Percentiles rank a stretch among this genome's conserved stretches.
Evolutionary conservation across 352 stramenopile species (phyloP).

Genomic region (Globisporangium nagaii): DNA sequence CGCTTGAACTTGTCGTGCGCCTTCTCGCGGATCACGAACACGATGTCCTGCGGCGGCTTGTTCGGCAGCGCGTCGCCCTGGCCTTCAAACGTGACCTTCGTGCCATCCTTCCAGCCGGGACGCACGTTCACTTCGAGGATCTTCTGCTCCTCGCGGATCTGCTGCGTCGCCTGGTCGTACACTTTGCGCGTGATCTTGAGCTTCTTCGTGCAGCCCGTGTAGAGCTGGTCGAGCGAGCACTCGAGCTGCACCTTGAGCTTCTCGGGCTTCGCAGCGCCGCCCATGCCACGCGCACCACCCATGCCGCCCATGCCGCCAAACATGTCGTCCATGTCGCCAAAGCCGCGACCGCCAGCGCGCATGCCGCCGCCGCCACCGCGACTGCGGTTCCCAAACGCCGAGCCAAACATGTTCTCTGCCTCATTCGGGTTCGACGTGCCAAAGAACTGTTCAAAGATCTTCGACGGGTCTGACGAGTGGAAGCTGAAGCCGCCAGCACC

Average conservation of each 20-base stretch:
- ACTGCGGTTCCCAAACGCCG: conserved; percentile 12
- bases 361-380: neutral
- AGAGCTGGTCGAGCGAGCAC: conserved; percentile 88
- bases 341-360: conserved; percentile 9
- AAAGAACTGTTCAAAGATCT: conserved; percentile 91
- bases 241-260: conserved; percentile 86
- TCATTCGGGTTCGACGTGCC: conserved; percentile 78
- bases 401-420: conserved; percentile 53
- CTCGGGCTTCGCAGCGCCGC: conserved; percentile 31
- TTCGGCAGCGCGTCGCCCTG: conserved; percentile 87
- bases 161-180: conserved; percentile 58
- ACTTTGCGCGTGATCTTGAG: conserved; percentile 95
- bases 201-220: conserved; percentile 81
- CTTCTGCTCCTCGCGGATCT: conserved; percentile 93
- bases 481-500: conserved; percentile 50
- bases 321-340: conserved; percentile 32
- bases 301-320: conserved; percentile 32
- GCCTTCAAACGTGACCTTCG: conserved; percentile 95
- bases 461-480: conserved; percentile 73
- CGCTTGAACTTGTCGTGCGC: conserved; percentile 90
- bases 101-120: conserved; percentile 96
- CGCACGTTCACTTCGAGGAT: conserved; percentile 94
- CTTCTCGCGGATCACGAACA: conserved; percentile 93
- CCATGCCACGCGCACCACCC: conserved; percentile 33
- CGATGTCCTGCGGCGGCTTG: conserved; percentile 91